Conservation (phyloP, 1,284 basidiomycete genomes). For the Microbotryum saponariae region DNA sequence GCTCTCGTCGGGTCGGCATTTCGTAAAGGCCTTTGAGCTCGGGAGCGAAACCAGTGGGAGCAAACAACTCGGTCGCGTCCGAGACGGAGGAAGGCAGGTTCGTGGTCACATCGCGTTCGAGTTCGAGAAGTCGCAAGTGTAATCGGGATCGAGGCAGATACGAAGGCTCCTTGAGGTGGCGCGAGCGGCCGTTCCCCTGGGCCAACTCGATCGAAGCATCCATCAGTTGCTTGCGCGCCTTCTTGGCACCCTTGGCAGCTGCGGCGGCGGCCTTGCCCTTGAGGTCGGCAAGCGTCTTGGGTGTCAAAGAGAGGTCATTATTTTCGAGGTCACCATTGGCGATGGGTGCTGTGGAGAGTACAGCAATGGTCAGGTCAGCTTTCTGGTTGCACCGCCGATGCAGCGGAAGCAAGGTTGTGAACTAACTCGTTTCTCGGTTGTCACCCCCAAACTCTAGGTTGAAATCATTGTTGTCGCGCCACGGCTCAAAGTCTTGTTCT, state of each 20-base stretch:
- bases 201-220: slow-evolving; percentile 25
- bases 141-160: slow-evolving; percentile 33
- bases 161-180: slow-evolving; percentile 27
- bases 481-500: slow-evolving; percentile 11
- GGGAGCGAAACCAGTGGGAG: slow-evolving; percentile 18
- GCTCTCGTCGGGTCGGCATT: slow-evolving; percentile 26
- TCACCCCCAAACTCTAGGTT: slow-evolving; percentile 13
- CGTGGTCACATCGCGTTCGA: slow-evolving; percentile 6
- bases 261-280: slow-evolving; percentile 7
- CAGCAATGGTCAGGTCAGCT: neutral
- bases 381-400: too few species aligned
- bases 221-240: slow-evolving; percentile 18
- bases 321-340: slow-evolving; percentile 9
- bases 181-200: slow-evolving; percentile 17
- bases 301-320: slow-evolving; percentile 22
- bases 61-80: slow-evolving; percentile 9
- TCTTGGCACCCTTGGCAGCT: slow-evolving; percentile 5
- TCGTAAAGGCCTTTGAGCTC: slow-evolving; percentile 23
- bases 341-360: neutral
- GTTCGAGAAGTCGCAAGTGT: slow-evolving; percentile 32
- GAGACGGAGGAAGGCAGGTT: slow-evolving; percentile 10
- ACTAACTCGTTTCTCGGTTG: slow-evolving; percentile 6
- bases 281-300: slow-evolving; percentile 23
- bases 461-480: slow-evolving; percentile 5
- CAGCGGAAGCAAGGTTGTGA: neutral